phyloP scores from a whole-genome alignment of 1,139 yeast genomes.

The Yamadazyma jaroonii region DNA sequence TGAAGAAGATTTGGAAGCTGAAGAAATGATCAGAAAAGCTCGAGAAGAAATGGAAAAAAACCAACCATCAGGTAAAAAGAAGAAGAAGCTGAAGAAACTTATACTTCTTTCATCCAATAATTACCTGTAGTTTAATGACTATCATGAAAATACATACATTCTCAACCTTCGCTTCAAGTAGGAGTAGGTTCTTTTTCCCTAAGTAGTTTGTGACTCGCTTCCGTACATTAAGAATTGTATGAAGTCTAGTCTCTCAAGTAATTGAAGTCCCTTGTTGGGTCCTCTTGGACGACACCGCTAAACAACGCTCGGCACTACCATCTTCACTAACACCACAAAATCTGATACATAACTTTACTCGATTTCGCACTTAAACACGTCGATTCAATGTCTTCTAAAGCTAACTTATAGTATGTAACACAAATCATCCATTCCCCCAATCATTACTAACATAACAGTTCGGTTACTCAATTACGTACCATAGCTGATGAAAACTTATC shows the following conservation, averaged over 20 bases:
- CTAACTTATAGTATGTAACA: conserved; percentile 15
- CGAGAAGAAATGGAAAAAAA: conserved; percentile 41
- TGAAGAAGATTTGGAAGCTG: conserved; percentile 44
- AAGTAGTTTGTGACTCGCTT: no score
- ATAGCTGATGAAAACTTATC: conserved; percentile 51
- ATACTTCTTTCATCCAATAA: conserved; percentile 20
- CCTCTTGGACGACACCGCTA: no score
- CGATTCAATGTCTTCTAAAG: conserved; percentile 7
- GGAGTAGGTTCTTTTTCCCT: no score
- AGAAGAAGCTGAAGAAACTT: conserved; percentile 36
- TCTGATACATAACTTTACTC: no score
- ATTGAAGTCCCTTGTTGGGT: no score
- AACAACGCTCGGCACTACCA: no score
- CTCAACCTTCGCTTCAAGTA: background rate
- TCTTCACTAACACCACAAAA: no score
- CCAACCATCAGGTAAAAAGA: conserved; percentile 16
- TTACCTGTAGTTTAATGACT: background rate
- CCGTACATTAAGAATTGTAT: no score
- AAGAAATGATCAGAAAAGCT: conserved; percentile 49
- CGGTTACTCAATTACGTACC: conserved; percentile 46
- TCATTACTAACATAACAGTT: conserved; percentile 22
- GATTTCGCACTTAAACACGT: conserved; percentile 3
- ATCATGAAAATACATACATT: background rate
- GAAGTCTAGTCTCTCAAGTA: no score
- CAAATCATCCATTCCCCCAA: no score